Percentiles rank a stretch among this genome's conserved stretches.
These are phyloP conservation scores for Bolboschoenoplectus hybrid DNA, from an alignment of 202 grass and related monocot species.

Conservation along the genomic window DNA sequence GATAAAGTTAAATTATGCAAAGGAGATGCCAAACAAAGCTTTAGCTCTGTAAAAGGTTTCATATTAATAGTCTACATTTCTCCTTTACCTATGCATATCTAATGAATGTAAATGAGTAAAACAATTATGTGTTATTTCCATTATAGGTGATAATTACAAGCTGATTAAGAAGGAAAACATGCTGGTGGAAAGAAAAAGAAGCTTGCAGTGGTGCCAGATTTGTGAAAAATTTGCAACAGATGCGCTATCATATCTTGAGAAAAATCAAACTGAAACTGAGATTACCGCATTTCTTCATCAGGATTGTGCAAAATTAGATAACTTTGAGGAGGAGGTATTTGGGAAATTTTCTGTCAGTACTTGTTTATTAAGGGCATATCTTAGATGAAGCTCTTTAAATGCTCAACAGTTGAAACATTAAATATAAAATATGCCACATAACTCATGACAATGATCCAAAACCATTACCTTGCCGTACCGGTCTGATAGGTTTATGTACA, in stretches of 20 bases:
- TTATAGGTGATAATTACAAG: constrained; percentile 46
- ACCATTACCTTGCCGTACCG: neutral
- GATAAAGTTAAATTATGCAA: constrained; percentile 62
- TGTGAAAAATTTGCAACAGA: constrained; percentile 71
- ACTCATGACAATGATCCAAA: neutral
- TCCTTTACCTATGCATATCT: neutral
- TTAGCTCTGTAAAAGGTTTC: constrained; percentile 32
- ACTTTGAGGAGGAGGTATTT: constrained; percentile 58
- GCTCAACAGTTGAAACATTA: neutral
- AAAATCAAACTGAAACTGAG: constrained; percentile 71
- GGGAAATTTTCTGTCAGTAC: neutral
- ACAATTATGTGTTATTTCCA: constrained; percentile 27
- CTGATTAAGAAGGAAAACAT: constrained; percentile 23
- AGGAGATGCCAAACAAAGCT: constrained; percentile 14
- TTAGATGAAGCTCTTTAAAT: constrained; percentile 15
- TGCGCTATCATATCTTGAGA: constrained; percentile 55
- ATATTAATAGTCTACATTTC: neutral
- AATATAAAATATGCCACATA: neutral
- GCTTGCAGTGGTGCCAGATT: constrained; percentile 53
- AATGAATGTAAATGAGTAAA: neutral
- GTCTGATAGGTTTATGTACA: neutral
- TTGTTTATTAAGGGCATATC: neutral
- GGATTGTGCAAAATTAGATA: constrained; percentile 56
- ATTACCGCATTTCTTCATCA: constrained; percentile 57
- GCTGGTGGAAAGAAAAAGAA: constrained; percentile 35